Conservation (phyloP, 23 red algal genomes). For the Gracilaria gracilis region DNA sequence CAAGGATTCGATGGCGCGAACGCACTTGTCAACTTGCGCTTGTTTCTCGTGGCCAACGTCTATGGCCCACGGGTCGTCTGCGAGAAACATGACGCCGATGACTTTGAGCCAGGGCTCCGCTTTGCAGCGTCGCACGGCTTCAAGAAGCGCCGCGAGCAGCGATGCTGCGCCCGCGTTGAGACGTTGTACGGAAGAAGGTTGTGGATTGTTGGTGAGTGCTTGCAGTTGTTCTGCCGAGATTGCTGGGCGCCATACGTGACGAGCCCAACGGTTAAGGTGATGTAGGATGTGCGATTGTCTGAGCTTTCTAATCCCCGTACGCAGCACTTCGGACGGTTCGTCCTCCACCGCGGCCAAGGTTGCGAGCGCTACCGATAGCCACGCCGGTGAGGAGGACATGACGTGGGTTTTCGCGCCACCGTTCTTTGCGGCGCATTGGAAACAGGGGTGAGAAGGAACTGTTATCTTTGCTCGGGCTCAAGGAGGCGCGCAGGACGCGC, state of each 20-base stretch:
- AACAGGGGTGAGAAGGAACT: background rate
- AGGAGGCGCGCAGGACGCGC: background rate
- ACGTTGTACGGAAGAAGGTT: background rate
- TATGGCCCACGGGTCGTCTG: slow-evolving; percentile 64
- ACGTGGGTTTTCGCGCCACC: slow-evolving; percentile 15
- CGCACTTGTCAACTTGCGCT: slow-evolving; percentile 4
- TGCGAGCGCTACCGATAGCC: slow-evolving; percentile 53
- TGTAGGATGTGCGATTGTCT: slow-evolving; percentile 49
- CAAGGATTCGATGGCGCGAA: slow-evolving; percentile 23
- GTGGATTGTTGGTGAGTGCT: slow-evolving; percentile 15
- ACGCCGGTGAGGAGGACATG: slow-evolving; percentile 40
- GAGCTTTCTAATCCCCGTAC: slow-evolving; percentile 33
- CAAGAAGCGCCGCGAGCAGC: slow-evolving; percentile 46
- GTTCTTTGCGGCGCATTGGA: slow-evolving; percentile 32
- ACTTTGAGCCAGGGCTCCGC: slow-evolving; percentile 42
- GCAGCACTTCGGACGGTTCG: slow-evolving; percentile 30
- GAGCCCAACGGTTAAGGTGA: slow-evolving; percentile 69
- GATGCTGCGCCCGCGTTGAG: slow-evolving; percentile 46
- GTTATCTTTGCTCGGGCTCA: slow-evolving; percentile 1
- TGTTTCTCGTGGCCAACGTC: slow-evolving; percentile 47
- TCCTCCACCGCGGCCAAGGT: slow-evolving; percentile 17
- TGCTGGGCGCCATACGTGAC: slow-evolving; percentile 69
- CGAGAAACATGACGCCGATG: slow-evolving; percentile 63
- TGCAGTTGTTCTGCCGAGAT: slow-evolving; percentile 29
- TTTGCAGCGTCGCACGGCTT: slow-evolving; percentile 54